A percentile compares a stretch with the other conserved stretches of the same genome.
Evolutionary conservation across 2,329 filamentous ascomycete species (phyloP).

Genomic region (Pseudocercospora crystallina): DNA sequence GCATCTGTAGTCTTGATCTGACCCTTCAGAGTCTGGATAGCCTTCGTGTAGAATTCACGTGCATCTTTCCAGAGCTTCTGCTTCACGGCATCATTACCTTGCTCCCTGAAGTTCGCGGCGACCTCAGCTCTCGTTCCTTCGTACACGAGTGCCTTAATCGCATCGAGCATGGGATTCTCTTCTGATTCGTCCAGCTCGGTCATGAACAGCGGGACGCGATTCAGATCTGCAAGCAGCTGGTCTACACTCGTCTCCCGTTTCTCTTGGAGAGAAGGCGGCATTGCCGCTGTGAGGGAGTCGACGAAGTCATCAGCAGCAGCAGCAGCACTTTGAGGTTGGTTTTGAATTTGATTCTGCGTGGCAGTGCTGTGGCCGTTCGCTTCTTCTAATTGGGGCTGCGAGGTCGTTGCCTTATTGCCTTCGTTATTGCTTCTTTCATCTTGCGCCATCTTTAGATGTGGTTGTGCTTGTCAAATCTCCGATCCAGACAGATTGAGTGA

Average conservation of each 20-base stretch:
- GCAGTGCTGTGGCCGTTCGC: conserved; percentile 1
- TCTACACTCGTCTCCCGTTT: conserved; percentile 58
- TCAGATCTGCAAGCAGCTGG: conserved; percentile 64
- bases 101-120: conserved; percentile 79
- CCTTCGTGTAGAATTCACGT: conserved; percentile 87
- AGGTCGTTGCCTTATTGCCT: background rate
- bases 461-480: conserved; percentile 10
- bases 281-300: conserved; percentile 37
- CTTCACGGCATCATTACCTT: conserved; percentile 85
- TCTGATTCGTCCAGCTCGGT: conserved; percentile 69
- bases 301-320: conserved; percentile 25
- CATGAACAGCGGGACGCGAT: conserved; percentile 88
- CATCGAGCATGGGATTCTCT: conserved; percentile 81
- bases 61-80: conserved; percentile 75
- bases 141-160: conserved; percentile 84
- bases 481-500: background rate
- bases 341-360: conserved; percentile 4
- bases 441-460: conserved; percentile 14
- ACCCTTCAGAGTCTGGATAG: conserved; percentile 64
- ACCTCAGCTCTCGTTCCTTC: conserved; percentile 88
- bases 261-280: conserved; percentile 61
- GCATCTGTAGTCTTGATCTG: conserved; percentile 19
- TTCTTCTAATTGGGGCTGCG: background rate
- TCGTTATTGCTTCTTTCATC: conserved; percentile 4
- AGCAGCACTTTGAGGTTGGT: no score